These are phyloP conservation scores for Cotoneaster glaucophyllus DNA, from an alignment of 306 rosid species.

Conservation along the genomic window DNA sequence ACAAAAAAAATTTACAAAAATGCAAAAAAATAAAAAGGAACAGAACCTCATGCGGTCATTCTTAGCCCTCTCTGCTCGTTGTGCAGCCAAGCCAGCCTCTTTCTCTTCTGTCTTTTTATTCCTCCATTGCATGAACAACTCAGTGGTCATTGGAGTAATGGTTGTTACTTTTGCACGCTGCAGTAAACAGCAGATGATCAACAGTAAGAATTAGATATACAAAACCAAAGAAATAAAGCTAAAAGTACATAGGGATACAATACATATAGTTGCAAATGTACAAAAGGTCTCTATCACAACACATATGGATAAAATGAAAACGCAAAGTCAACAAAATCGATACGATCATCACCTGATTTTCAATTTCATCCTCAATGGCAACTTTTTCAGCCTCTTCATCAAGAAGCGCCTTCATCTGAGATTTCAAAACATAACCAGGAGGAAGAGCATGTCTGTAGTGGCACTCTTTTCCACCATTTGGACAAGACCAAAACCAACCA, in stretches of 20 bases:
- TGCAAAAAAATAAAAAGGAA: background rate
- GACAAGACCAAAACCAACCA: conserved; percentile 96
- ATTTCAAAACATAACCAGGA: conserved; percentile 83
- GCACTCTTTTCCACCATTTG: conserved; percentile 87
- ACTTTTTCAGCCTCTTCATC: conserved; percentile 69
- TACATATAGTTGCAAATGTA: background rate
- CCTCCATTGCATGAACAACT: conserved; percentile 82
- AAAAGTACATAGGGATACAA: background rate
- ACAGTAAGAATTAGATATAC: background rate
- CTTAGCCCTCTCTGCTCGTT: conserved; percentile 92
- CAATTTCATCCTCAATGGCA: conserved; percentile 86
- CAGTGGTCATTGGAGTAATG: conserved; percentile 81
- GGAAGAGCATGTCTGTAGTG: conserved; percentile 98
- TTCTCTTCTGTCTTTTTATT: conserved; percentile 76
- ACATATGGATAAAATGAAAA: background rate
- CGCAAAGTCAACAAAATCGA: background rate
- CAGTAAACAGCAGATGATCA: conserved; percentile 13
- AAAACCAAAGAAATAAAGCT: background rate
- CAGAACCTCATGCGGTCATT: conserved; percentile 89
- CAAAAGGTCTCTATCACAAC: background rate
- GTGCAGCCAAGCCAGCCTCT: conserved; percentile 84
- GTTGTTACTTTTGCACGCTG: conserved; percentile 73
- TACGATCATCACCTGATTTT: conserved; percentile 57
- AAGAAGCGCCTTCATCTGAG: conserved; percentile 95
- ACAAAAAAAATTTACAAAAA: background rate